Evolutionary conservation across 768 basidiomycete genomes (phyloP).

Genomic region (Trichaptum fuscoviolaceum): DNA sequence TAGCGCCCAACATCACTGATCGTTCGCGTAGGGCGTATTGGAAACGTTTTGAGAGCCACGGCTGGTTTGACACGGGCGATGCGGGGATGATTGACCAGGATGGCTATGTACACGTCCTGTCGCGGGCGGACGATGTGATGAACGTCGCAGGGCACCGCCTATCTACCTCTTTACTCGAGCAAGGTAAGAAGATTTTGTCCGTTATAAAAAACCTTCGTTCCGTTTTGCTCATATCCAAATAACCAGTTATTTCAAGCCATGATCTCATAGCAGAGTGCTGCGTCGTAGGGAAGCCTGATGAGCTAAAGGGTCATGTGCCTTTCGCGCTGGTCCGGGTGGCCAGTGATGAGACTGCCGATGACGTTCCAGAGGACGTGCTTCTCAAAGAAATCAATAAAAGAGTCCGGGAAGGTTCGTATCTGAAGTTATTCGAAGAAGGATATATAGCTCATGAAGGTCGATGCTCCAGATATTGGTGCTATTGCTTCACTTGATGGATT

Average conservation of each 20-base stretch:
- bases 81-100: conserved; percentile 5
- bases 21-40: neutral
- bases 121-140: conserved; percentile 2
- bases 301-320: conserved; percentile 3
- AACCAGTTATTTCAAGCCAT: conserved; percentile 1
- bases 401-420: neutral
- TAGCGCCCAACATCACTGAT: neutral
- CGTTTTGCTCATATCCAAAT: neutral
- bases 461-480: neutral
- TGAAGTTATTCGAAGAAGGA: neutral
- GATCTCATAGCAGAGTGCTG: conserved; percentile 4
- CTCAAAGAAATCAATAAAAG: neutral
- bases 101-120: conserved; percentile 3
- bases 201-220: neutral
- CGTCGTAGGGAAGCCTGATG: conserved; percentile 2
- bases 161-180: conserved; percentile 2
- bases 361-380: conserved; percentile 8
- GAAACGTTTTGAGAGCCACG: conserved; percentile 1
- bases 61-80: conserved; percentile 4
- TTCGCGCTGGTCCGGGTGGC: neutral
- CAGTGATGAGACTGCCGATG: neutral
- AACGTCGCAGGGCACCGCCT: conserved; percentile 2
- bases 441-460: neutral
- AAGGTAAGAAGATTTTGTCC: neutral
- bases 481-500: conserved; percentile 3